These are phyloP conservation scores for Tricholoma furcatifolium DNA, from an alignment of 768 basidiomycete species.

Conservation along the genomic window DNA sequence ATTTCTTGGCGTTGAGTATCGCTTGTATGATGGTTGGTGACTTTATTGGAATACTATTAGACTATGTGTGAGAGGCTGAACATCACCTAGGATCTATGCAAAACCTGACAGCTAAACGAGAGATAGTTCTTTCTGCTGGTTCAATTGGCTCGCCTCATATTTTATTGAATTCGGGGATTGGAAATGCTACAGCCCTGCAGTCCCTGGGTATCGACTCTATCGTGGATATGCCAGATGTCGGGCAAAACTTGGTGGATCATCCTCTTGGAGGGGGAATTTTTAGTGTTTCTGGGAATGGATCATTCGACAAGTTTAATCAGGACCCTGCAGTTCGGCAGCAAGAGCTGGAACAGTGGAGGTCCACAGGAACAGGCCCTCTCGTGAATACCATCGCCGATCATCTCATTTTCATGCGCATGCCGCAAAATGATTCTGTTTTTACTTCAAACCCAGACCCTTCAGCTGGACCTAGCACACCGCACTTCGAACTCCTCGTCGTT, in stretches of 20 bases:
- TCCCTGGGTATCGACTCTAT: conserved; percentile 20
- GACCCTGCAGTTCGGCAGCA: conserved; percentile 7
- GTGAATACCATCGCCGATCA: conserved; percentile 14
- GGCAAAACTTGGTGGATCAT: conserved; percentile 17
- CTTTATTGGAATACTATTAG: not conserved
- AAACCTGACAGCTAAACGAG: conserved; percentile 5
- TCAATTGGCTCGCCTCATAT: conserved; percentile 17
- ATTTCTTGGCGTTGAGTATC: conserved; percentile 6
- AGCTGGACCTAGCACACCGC: conserved; percentile 18
- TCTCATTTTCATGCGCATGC: conserved; percentile 17
- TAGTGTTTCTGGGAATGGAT: not conserved
- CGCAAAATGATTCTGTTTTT: conserved; percentile 13
- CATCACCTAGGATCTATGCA: not conserved
- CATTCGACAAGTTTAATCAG: conserved; percentile 10
- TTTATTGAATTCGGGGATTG: conserved; percentile 33
- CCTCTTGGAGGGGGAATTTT: not conserved
- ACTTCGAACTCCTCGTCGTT: conserved; percentile 18
- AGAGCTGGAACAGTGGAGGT: conserved; percentile 20
- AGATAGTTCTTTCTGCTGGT: conserved; percentile 12
- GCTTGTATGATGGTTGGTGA: not conserved
- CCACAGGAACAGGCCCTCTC: conserved; percentile 20
- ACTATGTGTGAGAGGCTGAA: no score
- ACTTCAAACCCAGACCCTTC: conserved; percentile 17
- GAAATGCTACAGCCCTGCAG: conserved; percentile 18
- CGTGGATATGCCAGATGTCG: conserved; percentile 25